Percentiles rank a stretch among this genome's conserved stretches.
Conservation (phyloP, 2,329 filamentous ascomycete genomes). For the Fusarium nygamai region DNA sequence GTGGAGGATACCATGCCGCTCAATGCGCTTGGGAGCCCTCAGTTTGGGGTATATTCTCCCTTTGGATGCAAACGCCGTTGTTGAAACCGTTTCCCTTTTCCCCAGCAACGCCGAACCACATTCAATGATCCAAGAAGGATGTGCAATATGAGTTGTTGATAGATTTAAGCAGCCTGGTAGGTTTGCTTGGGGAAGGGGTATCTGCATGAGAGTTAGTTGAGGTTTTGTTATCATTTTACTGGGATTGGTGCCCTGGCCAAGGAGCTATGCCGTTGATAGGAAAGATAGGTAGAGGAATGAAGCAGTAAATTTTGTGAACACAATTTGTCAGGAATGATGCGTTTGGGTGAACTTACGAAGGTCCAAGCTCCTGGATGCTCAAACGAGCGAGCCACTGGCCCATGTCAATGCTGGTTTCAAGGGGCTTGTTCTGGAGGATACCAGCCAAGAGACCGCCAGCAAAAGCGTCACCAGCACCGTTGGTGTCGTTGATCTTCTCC, state of each 20-base stretch:
- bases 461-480: slow-evolving; percentile 96
- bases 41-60: slow-evolving; percentile 42
- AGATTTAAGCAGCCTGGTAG: slow-evolving; percentile 63
- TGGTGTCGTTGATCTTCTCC: slow-evolving; percentile 91
- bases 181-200: slow-evolving; percentile 86
- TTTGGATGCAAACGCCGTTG: slow-evolving; percentile 59
- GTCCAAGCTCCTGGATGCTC: slow-evolving; percentile 94
- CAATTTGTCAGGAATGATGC: slow-evolving; percentile 10
- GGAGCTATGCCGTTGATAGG: slow-evolving; percentile 23
- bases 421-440: slow-evolving; percentile 82
- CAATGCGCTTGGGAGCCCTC: slow-evolving; percentile 47
- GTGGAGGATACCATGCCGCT: slow-evolving; percentile 55
- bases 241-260: slow-evolving; percentile 24
- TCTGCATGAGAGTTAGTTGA: slow-evolving; percentile 55
- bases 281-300: slow-evolving; percentile 34
- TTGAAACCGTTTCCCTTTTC: slow-evolving; percentile 62
- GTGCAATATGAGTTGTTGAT: slow-evolving; percentile 41
- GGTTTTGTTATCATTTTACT: slow-evolving; percentile 6
- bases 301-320: slow-evolving; percentile 7
- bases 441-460: slow-evolving; percentile 94
- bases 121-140: slow-evolving; percentile 39
- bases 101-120: slow-evolving; percentile 55
- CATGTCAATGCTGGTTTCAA: slow-evolving; percentile 85
- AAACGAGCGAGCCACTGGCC: slow-evolving; percentile 96
- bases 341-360: slow-evolving; percentile 76